Conservation (phyloP, 176 grass and related monocot genomes). For the Panicum miliaceum region DNA sequence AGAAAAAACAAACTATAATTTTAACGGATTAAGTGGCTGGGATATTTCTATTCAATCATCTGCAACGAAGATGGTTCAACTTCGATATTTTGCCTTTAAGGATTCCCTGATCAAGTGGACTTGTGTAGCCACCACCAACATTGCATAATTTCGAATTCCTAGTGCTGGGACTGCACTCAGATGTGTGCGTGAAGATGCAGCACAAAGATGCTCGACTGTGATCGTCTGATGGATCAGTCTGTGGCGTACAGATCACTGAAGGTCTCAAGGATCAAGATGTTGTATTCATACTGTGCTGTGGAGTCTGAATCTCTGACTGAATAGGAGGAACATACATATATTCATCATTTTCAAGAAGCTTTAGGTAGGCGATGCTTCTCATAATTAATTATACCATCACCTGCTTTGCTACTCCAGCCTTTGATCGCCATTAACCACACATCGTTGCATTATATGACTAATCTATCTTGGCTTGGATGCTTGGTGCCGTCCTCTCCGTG, state of each 20-base stretch:
- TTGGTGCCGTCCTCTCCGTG: not conserved
- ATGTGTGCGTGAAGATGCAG: not conserved
- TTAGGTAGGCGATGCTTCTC: not conserved
- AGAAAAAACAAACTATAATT: too few relatives aligned
- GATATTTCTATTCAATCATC: too few relatives aligned
- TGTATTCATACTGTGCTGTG: not conserved
- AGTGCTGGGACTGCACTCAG: not conserved
- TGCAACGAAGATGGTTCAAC: too few relatives aligned
- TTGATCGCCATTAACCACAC: not conserved
- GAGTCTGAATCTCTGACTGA: not conserved
- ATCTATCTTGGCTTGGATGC: not conserved
- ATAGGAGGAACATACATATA: not conserved
- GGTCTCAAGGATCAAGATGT: not conserved
- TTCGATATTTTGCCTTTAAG: too few relatives aligned
- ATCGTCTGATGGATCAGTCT: not conserved
- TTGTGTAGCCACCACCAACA: too few relatives aligned
- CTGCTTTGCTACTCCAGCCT: not conserved
- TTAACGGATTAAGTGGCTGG: too few relatives aligned
- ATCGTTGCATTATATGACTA: not conserved
- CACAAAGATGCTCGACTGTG: not conserved
- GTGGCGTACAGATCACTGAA: not conserved
- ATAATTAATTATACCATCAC: not conserved
- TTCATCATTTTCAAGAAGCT: not conserved
- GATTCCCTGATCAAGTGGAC: not conserved
- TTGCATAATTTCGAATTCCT: too few relatives aligned